Conservation (phyloP, 179 eudicot genomes). For the Spergularia azorica region DNA sequence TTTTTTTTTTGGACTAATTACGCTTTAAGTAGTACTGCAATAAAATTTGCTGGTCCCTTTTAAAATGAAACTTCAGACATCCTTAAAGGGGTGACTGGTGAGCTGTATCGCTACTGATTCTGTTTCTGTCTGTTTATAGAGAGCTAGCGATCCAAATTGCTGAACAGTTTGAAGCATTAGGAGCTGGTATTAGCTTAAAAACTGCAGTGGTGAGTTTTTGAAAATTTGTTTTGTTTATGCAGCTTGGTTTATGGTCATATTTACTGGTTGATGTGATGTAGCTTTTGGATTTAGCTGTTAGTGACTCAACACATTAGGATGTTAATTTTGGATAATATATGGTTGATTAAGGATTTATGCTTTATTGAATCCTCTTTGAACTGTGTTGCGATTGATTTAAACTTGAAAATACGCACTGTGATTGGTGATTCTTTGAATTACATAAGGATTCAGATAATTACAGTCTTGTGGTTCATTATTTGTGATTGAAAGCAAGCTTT, state of each 20-base stretch:
- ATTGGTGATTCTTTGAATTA: background rate
- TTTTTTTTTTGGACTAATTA: too few relatives aligned
- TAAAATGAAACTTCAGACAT: background rate
- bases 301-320: background rate
- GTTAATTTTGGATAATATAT: background rate
- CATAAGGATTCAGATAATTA: background rate
- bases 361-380: background rate
- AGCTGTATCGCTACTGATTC: background rate
- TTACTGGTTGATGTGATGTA: background rate
- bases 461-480: background rate
- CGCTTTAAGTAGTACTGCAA: background rate
- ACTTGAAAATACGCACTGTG: background rate
- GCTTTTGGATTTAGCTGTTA: background rate
- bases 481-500: background rate
- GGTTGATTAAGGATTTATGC: background rate
- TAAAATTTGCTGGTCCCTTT: background rate
- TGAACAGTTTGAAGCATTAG: conserved; percentile 94
- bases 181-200: conserved; percentile 76
- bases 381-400: background rate
- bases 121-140: conserved; percentile 35
- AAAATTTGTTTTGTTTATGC: background rate
- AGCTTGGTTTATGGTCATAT: background rate
- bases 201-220: conserved; percentile 70
- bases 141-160: conserved; percentile 97
- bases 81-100: background rate